Evolutionary conservation across 192 early-diverging fungal genomes (phyloP), one percentile per base, ranked within the genome.

Genomic region (Coemansia sp.): DNA sequence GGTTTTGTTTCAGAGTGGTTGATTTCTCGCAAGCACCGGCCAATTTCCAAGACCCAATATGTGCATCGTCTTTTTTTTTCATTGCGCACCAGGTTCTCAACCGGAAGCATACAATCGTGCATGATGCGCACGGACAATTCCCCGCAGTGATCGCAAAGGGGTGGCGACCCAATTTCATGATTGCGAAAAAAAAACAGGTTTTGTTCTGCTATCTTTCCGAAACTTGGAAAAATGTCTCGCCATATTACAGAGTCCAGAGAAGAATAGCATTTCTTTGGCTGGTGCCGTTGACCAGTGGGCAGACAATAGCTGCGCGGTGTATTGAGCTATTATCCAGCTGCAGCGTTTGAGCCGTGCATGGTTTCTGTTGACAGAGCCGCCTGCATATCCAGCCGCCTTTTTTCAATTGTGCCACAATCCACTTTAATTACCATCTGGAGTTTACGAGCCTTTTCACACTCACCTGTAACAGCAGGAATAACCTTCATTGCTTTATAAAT

Each of bases 301-400:
- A 4, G 18, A 44, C 42, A 44, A 44, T 44, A 19, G 42, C 42
- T 44, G 42, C 18, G 42, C 42, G 42, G 18, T 44, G 18, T 44
- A 44, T 44, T 44, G 42, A 44, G 42, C 42, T 44, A 44, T 44
- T 44, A 44, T 44, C 42, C 18, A n/a, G 42, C 42, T 44, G 42
- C 42, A 44, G 42, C 19, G 42, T 44, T 6, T 44, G 42, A 19
- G 42, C 42, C 42, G 42, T n/a, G 42, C 42, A 44, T 44, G 42
- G 42, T 19, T 44, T 19, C 42, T 44, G 42, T 44, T 19, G 18
- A 19, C 42, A 44, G 42, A 44, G 42, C 42, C 42, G 42, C 42
- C 42, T 44, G 42, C 42, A 44, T 44, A 44, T 44, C 42, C 42
- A 44, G 42, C 16, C 42, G 19, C 19, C 42, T 44, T 19, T 31